phyloP scores from a whole-genome alignment of 805 yeast genomes.

The Saturnispora mendoncae region DNA sequence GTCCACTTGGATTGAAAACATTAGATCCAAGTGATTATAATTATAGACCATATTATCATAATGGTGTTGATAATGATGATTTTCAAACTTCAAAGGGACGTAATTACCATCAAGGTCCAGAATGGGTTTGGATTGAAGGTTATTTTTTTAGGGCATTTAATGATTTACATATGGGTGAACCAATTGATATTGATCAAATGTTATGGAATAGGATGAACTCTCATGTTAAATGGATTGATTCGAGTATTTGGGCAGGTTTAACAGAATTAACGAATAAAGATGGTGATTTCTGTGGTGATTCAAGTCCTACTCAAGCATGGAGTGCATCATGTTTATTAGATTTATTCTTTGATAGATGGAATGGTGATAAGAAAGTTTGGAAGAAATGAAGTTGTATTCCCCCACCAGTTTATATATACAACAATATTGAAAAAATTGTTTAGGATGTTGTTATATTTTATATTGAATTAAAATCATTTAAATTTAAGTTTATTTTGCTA shows the following conservation, averaged over 20 bases:
- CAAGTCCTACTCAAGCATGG: conserved; percentile 98
- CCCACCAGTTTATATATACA: too few species aligned
- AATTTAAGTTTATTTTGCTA: too few species aligned
- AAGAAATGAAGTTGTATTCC: not conserved
- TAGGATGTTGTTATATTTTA: too few species aligned
- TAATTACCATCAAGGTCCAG: conserved; percentile 98
- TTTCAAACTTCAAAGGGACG: conserved; percentile 93
- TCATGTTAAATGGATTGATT: conserved; percentile 60
- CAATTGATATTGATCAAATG: conserved; percentile 21
- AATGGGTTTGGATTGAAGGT: conserved; percentile 93
- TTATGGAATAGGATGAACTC: conserved; percentile 52
- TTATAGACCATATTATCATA: conserved; percentile 82
- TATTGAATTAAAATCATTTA: too few species aligned
- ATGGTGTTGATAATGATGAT: conserved; percentile 71
- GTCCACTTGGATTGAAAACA: conserved; percentile 88
- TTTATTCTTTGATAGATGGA: conserved; percentile 58
- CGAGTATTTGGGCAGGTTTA: conserved; percentile 89
- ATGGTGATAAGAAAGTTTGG: conserved; percentile 14
- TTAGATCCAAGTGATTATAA: conserved; percentile 89
- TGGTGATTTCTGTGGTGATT: conserved; percentile 73
- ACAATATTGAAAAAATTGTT: too few species aligned
- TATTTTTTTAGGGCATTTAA: conserved; percentile 75
- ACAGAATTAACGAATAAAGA: conserved; percentile 87
- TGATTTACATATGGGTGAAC: conserved; percentile 33
- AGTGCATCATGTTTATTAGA: conserved; percentile 81